phyloP scores from a whole-genome alignment of 2,329 filamentous ascomycete species.

The Ramularia endophylla region DNA sequence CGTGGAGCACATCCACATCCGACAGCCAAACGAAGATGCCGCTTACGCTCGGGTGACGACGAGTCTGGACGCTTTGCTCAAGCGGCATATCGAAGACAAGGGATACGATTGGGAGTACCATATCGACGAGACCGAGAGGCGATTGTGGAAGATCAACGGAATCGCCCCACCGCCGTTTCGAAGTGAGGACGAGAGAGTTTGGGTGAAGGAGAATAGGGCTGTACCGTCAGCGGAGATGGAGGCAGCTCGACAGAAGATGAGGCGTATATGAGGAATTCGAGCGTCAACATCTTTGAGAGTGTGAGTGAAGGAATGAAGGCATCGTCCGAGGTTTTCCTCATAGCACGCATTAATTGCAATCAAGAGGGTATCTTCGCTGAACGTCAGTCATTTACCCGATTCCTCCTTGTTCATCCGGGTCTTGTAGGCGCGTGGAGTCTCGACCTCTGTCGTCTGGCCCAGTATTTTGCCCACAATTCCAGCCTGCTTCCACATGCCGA shows the following conservation, averaged over 20 bases:
- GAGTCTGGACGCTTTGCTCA: slow-evolving; percentile 31
- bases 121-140: slow-evolving; percentile 38
- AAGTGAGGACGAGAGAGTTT: slow-evolving; percentile 29
- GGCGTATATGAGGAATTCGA: no score
- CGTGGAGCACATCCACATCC: slow-evolving; percentile 31
- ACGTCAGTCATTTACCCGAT: slow-evolving; percentile 29
- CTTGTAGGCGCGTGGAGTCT: slow-evolving; percentile 89
- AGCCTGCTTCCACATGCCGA: slow-evolving; percentile 59
- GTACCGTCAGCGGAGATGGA: slow-evolving; percentile 12
- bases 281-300: no score
- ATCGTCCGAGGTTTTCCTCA: no score
- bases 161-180: slow-evolving; percentile 32
- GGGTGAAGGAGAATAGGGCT: slow-evolving; percentile 14
- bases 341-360: no score
- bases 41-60: slow-evolving; percentile 16
- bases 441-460: slow-evolving; percentile 49
- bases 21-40: slow-evolving; percentile 11
- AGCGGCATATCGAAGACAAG: slow-evolving; percentile 36
- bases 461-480: slow-evolving; percentile 35
- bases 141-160: slow-evolving; percentile 42
- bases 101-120: slow-evolving; percentile 43
- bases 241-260: slow-evolving; percentile 3
- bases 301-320: no score
- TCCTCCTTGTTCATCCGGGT: slow-evolving; percentile 45
- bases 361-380: no score